A percentile compares a stretch with the other conserved stretches of the same genome.
Conservation (phyloP, 441 rosid species). For the Cnidoscolus chayamansa region DNA sequence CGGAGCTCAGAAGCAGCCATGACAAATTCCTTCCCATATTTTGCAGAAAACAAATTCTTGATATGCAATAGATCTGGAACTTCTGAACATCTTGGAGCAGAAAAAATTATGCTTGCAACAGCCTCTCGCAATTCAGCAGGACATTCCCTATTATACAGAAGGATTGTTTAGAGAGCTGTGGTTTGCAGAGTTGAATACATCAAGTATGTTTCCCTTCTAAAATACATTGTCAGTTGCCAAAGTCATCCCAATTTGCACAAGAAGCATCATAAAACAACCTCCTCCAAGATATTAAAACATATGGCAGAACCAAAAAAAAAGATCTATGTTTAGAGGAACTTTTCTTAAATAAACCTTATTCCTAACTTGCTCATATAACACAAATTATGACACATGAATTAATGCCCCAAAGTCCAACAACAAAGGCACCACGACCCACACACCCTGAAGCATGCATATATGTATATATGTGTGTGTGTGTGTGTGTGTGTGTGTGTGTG, state of each 20-base stretch:
- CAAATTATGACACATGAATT: neutral
- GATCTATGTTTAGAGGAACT: neutral
- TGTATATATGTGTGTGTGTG: too few species aligned
- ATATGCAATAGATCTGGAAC: conserved; percentile 80
- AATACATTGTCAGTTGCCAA: neutral
- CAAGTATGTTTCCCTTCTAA: neutral
- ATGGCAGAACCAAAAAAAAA: neutral
- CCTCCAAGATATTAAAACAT: neutral
- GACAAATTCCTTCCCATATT: conserved; percentile 39
- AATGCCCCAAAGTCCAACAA: neutral
- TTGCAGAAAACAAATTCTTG: conserved; percentile 50
- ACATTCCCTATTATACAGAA: conserved; percentile 59
- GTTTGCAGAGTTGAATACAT: neutral
- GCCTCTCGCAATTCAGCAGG: conserved; percentile 89
- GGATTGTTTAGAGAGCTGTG: neutral
- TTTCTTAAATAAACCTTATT: neutral
- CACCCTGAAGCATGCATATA: neutral
- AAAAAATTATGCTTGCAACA: conserved; percentile 80
- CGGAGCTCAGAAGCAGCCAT: conserved; percentile 75
- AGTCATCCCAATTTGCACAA: neutral
- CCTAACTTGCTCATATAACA: neutral
- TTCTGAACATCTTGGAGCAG: conserved; percentile 94
- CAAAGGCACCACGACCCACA: neutral
- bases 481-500: too few species aligned
- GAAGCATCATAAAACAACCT: neutral